Conservation (phyloP, 768 basidiomycete species). For the Macrolepiota dolichaula region DNA sequence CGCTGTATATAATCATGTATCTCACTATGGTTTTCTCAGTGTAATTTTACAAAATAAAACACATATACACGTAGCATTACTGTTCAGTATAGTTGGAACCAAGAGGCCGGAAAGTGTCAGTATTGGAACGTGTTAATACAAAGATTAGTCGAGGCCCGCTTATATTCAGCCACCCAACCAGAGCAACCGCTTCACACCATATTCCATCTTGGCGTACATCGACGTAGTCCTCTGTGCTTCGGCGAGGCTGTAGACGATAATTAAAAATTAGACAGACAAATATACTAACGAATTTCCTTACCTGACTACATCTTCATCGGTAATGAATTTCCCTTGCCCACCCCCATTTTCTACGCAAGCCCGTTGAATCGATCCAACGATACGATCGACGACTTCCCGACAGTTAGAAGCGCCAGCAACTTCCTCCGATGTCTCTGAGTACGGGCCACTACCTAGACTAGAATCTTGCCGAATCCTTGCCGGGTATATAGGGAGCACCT, state of each 20-base stretch:
- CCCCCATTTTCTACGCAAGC: slow-evolving; percentile 66
- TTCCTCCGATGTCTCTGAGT: slow-evolving; percentile 60
- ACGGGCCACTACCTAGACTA: slow-evolving; percentile 38
- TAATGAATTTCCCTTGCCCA: slow-evolving; percentile 46
- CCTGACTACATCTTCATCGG: slow-evolving; percentile 78
- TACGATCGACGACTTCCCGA: slow-evolving; percentile 70
- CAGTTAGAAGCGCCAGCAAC: slow-evolving; percentile 63
- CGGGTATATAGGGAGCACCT: slow-evolving; percentile 72
- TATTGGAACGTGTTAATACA: no score
- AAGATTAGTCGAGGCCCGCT: no score
- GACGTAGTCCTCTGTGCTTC: slow-evolving; percentile 86
- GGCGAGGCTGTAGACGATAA: slow-evolving; percentile 47
- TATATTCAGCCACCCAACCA: slow-evolving; percentile 73
- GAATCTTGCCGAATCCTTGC: slow-evolving; percentile 45
- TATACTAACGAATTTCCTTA: slow-evolving; percentile 28
- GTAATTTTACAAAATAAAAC: no score
- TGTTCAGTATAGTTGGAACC: no score
- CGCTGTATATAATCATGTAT: no score
- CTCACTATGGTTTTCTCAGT: no score
- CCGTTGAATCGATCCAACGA: slow-evolving; percentile 65
- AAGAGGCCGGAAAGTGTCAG: no score
- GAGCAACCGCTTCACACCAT: slow-evolving; percentile 84
- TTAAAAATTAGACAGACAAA: background rate
- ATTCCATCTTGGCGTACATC: slow-evolving; percentile 90
- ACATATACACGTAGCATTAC: no score